Conservation (phyloP, 805 yeast species). For the Naumovozyma castellii region DNA sequence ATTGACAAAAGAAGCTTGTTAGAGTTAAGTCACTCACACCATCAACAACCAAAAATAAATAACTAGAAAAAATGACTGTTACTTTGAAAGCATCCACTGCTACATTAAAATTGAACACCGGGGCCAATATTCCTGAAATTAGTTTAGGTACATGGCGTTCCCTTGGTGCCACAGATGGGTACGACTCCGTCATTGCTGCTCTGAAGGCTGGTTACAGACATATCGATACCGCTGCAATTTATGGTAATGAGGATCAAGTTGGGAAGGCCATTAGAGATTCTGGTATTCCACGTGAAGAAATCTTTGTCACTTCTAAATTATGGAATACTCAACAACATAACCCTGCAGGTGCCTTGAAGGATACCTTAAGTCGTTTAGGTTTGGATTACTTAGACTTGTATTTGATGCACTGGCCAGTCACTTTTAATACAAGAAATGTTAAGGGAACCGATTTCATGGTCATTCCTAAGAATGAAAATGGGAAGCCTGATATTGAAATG, state of each 20-base stretch:
- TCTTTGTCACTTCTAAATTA: conserved; percentile 65
- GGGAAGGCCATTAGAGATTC: conserved; percentile 48
- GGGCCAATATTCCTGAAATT: conserved; percentile 51
- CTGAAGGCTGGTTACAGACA: conserved; percentile 60
- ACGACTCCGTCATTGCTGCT: conserved; percentile 51
- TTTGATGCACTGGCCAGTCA: conserved; percentile 77
- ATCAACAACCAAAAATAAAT: too few relatives aligned
- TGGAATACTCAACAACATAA: conserved; percentile 44
- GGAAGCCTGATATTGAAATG: conserved; percentile 32
- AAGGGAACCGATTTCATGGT: conserved; percentile 19
- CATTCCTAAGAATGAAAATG: conserved; percentile 33
- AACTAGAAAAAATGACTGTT: conserved; percentile 6
- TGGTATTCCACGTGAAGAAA: conserved; percentile 53
- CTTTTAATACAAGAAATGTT: conserved; percentile 36
- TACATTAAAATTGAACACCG: conserved; percentile 45
- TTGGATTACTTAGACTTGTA: conserved; percentile 71
- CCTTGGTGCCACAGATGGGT: conserved; percentile 43
- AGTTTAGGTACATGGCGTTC: conserved; percentile 74
- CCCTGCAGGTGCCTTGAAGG: conserved; percentile 45
- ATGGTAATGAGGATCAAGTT: conserved; percentile 57
- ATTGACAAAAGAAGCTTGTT: too few relatives aligned
- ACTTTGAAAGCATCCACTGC: conserved; percentile 13
- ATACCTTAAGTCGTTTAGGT: conserved; percentile 52
- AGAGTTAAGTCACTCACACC: too few relatives aligned
- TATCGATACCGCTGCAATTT: conserved; percentile 67